Conservation (phyloP, 768 basidiomycete species). For the Symmetrospora coprosmae region DNA sequence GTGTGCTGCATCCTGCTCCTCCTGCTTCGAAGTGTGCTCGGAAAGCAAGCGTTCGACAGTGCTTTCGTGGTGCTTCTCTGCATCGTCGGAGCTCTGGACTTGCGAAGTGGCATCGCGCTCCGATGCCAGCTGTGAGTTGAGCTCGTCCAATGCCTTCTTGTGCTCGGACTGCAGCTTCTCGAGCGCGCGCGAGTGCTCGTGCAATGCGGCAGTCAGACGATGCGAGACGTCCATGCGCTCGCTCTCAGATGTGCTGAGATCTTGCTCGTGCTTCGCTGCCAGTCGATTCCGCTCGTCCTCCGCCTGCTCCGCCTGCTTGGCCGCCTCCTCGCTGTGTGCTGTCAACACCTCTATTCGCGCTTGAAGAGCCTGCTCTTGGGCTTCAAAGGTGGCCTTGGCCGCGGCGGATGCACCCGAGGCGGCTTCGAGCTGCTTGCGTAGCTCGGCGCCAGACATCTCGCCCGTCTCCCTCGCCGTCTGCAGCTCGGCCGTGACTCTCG, state of each 20-base stretch:
- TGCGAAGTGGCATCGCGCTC: no score
- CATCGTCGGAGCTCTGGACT: no score
- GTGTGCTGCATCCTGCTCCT: neutral
- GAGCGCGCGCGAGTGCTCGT: neutral
- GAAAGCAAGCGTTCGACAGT: no score
- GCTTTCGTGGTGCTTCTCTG: no score
- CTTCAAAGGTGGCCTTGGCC: no score
- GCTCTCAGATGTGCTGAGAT: conserved; percentile 9
- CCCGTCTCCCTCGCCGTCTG: no score
- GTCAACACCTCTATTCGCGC: neutral
- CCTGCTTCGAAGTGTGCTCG: neutral
- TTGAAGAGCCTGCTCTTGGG: neutral
- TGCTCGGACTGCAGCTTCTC: conserved; percentile 12
- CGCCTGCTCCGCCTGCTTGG: neutral
- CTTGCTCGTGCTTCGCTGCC: neutral
- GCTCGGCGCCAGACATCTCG: no score
- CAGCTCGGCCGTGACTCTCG: no score
- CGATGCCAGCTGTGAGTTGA: no score
- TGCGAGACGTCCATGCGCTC: conserved; percentile 12
- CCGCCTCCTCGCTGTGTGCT: neutral
- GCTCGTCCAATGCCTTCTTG: neutral
- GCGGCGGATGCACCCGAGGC: no score
- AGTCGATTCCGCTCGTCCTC: neutral
- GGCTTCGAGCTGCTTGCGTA: no score
- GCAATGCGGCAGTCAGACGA: conserved; percentile 6